Conservation (phyloP, 2,329 filamentous ascomycete genomes). For the Hypoxylon sp. region DNA sequence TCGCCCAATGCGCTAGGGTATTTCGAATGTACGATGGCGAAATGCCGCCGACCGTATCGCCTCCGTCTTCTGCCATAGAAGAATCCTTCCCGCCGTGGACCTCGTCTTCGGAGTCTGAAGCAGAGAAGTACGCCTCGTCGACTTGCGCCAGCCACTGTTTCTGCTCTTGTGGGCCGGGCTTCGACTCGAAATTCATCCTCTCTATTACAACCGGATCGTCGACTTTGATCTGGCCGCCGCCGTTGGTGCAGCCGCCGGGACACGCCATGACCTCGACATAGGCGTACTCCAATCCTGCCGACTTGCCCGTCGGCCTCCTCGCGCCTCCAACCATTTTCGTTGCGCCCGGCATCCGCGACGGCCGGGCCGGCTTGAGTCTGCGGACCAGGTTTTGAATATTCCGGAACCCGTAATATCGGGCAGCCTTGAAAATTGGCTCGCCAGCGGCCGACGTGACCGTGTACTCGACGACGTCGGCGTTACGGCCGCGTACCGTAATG, state of each 20-base stretch:
- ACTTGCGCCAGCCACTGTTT: slow-evolving; percentile 85
- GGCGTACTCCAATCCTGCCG: slow-evolving; percentile 74
- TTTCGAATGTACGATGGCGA: slow-evolving; percentile 73
- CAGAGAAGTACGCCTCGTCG: slow-evolving; percentile 91
- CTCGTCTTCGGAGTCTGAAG: slow-evolving; percentile 51
- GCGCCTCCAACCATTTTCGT: slow-evolving; percentile 70
- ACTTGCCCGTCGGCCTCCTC: slow-evolving; percentile 64
- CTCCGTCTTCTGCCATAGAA: slow-evolving; percentile 43
- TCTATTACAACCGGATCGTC: slow-evolving; percentile 76
- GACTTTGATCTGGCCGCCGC: slow-evolving; percentile 93
- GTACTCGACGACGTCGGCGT: slow-evolving; percentile 92
- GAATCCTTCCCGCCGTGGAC: not conserved
- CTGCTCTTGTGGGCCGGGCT: slow-evolving; percentile 79
- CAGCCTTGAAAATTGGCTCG: slow-evolving; percentile 77
- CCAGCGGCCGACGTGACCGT: slow-evolving; percentile 69
- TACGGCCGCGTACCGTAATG: slow-evolving; percentile 79
- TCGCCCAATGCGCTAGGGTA: slow-evolving; percentile 80
- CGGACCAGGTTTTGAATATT: slow-evolving; percentile 98
- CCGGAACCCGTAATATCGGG: slow-evolving; percentile 95
- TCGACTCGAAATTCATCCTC: slow-evolving; percentile 54
- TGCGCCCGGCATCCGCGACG: slow-evolving; percentile 83
- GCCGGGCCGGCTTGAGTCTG: slow-evolving; percentile 83
- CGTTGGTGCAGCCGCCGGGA: slow-evolving; percentile 98
- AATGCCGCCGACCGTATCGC: slow-evolving; percentile 70
- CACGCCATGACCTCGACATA: slow-evolving; percentile 99